Evolutionary conservation across 129 eudicot genomes (phyloP), one percentile per base, ranked within the genome.

Genomic region (Solidago caesia): DNA sequence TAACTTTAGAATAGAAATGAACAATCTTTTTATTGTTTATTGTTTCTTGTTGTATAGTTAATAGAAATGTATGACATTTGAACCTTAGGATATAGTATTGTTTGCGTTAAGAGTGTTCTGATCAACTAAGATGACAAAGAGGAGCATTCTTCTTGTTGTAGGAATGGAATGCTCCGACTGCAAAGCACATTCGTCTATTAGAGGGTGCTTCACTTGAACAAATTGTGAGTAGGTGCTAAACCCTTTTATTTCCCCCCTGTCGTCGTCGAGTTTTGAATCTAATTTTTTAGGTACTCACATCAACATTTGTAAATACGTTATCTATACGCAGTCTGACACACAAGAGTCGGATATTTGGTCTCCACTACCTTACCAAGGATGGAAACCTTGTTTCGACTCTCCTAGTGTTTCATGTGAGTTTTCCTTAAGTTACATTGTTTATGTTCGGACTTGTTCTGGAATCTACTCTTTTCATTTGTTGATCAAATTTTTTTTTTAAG

Each of bases 141-240:
- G 49, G 70, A 44, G 45, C 53, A 74, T 63, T 67, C 56, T 63
- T 67, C 56, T 73, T 62, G 44, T 49, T 75, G 85, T 77, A 93
- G 98, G 98, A 90, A 75, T 92, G 90, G 98, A 92, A 82, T 88
- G 90, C 92, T 78, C 95, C 95, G 41, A 88, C 84, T 73, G 91
- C 92, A 3, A 83, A 72, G 77, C 98, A 92, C 70, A 58, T 75
- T 56, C 87, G 53, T 72, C 81, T 92, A 55, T 81, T 90, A 55
- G 79, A 83, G 68, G 88, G 85, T 70, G 96, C 98, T 52, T 58
- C 88, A 67, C 84, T 78, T 57, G 90, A 83, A 41, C 68, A 85
- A 83, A 80, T 79, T 87, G 98, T 92, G 82, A 87, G 98, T 86
- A 79, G 70, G 84, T 84, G 80, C 78, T 64, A 51, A 64, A 3